Evolutionary conservation across 192 early-diverging fungal species (phyloP).

Genomic region (Backusella macrospora): DNA sequence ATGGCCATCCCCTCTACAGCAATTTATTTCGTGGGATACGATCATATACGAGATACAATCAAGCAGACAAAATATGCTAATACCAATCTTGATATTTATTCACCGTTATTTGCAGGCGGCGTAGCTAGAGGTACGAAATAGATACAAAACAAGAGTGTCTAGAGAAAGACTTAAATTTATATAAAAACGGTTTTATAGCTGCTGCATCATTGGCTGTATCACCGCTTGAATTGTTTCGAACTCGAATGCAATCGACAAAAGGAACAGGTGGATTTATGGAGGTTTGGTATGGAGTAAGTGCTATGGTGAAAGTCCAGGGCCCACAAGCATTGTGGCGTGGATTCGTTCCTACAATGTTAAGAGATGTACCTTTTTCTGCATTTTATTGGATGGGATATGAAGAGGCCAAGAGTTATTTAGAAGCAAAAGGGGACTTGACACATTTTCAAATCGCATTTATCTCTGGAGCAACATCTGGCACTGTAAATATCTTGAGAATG

Average conservation of each 20-base stretch:
- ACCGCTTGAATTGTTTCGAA: slow-evolving; percentile 90
- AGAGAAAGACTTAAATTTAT: not conserved
- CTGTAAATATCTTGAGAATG: slow-evolving; percentile 44
- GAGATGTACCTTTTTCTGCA: slow-evolving; percentile 96
- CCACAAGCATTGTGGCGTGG: slow-evolving; percentile 80
- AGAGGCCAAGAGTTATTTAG: slow-evolving; percentile 57
- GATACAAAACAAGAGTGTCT: not conserved
- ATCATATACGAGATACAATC: slow-evolving; percentile 70
- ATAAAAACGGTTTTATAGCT: slow-evolving; percentile 44
- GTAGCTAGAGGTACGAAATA: slow-evolving; percentile 69
- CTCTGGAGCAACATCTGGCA: slow-evolving; percentile 85
- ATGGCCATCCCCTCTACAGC: slow-evolving; percentile 92
- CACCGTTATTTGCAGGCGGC: slow-evolving; percentile 76
- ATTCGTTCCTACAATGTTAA: slow-evolving; percentile 82
- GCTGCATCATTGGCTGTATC: slow-evolving; percentile 79
- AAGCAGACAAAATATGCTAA: slow-evolving; percentile 34
- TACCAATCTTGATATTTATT: slow-evolving; percentile 52
- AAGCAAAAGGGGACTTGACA: slow-evolving; percentile 29
- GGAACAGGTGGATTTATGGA: slow-evolving; percentile 57
- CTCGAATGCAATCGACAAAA: slow-evolving; percentile 83
- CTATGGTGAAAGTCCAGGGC: slow-evolving; percentile 67
- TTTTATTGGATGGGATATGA: slow-evolving; percentile 96
- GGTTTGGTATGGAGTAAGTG: slow-evolving; percentile 59
- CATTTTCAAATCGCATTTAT: slow-evolving; percentile 76
- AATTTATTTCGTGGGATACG: slow-evolving; percentile 96